Percentiles rank a stretch among this genome's conserved stretches.
Evolutionary conservation across 306 rosid species (phyloP).

Genomic region (Echinosophora koreensis): DNA sequence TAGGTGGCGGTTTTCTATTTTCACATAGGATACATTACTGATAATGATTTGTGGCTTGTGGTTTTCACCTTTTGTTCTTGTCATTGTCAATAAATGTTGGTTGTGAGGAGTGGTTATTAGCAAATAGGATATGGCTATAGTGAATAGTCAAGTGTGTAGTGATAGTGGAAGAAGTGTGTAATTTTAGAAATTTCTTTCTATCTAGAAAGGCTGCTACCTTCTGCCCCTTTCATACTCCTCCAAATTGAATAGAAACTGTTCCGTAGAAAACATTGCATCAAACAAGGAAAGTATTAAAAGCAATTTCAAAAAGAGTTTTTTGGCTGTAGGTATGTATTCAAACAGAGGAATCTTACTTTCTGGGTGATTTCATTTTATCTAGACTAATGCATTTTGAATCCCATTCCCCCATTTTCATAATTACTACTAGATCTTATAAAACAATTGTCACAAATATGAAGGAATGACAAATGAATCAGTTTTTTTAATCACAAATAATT

Average conservation of each 20-base stretch:
- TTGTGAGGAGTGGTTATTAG: neutral
- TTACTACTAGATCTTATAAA: neutral
- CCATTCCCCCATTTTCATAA: neutral
- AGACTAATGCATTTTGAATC: neutral
- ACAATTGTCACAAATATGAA: neutral
- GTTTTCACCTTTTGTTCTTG: neutral
- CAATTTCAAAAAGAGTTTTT: too few relatives aligned
- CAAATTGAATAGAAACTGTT: too few relatives aligned
- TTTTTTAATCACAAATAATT: conserved; percentile 10
- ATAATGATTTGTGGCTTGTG: neutral
- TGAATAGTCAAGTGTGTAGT: too few relatives aligned
- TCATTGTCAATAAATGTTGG: neutral
- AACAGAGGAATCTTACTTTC: neutral
- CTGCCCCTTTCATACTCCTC: too few relatives aligned
- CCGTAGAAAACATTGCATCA: neutral
- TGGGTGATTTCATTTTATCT: conserved; percentile 4
- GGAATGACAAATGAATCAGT: neutral
- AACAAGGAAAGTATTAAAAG: neutral
- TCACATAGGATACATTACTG: neutral
- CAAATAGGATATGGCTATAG: too few relatives aligned
- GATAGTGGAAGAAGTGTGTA: neutral
- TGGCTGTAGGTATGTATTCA: too few relatives aligned
- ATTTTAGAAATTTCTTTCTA: neutral
- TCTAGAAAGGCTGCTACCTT: neutral
- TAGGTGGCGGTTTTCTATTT: conserved; percentile 3